Conservation (phyloP, 2,329 filamentous ascomycete genomes). For the Monilinia vaccinii-corymbosi region DNA sequence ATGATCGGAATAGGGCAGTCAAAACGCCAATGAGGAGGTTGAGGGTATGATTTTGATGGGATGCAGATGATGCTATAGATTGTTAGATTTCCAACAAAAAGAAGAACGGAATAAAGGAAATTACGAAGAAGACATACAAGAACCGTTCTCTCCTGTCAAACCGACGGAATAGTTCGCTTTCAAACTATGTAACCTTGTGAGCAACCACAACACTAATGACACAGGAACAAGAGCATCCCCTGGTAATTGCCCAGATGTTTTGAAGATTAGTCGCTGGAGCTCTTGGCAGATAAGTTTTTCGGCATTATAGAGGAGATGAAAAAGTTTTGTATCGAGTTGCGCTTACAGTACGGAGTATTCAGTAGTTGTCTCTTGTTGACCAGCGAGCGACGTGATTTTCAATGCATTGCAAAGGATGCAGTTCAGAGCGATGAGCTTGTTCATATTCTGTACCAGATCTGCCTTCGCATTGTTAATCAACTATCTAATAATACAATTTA, state of each 20-base stretch:
- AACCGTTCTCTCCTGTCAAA: conserved; percentile 14
- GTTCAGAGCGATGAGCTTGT: conserved; percentile 5
- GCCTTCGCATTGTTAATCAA: neutral
- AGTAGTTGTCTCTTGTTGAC: neutral
- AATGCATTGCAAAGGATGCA: conserved; percentile 23
- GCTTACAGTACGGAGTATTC: conserved; percentile 13
- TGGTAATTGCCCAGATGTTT: conserved; percentile 18
- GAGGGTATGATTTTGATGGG: conserved; percentile 18
- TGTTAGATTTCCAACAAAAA: neutral
- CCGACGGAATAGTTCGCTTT: conserved; percentile 18
- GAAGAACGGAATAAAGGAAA: neutral
- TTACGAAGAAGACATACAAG: conserved; percentile 5
- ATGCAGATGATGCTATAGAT: conserved; percentile 1
- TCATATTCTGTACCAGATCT: conserved; percentile 5
- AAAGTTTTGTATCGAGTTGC: conserved; percentile 24
- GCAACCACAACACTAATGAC: conserved; percentile 22
- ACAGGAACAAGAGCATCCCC: conserved; percentile 23
- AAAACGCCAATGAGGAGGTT: conserved; percentile 22
- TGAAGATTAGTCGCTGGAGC: conserved; percentile 23
- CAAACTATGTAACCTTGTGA: conserved; percentile 19
- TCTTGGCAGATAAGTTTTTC: conserved; percentile 19
- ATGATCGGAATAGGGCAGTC: conserved; percentile 22
- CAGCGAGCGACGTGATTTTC: neutral
- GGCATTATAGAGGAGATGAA: conserved; percentile 18
- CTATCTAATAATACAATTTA: neutral